These are phyloP conservation scores for Phyllosticta capitalensis DNA, from an alignment of 2,329 filamentous ascomycete genomes.

Conservation along the genomic window DNA sequence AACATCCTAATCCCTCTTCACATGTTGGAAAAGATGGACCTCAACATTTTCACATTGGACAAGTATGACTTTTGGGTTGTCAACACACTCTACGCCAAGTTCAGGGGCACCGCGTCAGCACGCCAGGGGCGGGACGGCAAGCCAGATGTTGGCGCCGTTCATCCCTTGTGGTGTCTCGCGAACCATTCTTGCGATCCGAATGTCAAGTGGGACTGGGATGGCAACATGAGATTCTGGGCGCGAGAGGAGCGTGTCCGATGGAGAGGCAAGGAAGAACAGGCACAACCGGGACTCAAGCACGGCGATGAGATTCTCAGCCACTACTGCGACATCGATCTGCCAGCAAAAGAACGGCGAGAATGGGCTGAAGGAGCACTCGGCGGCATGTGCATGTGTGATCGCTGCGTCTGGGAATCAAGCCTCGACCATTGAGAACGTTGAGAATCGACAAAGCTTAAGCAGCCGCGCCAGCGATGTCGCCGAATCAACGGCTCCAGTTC, in stretches of 20 bases:
- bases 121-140: conserved; percentile 61
- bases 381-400: conserved; percentile 75
- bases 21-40: conserved; percentile 73
- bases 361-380: conserved; percentile 85
- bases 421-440: background rate
- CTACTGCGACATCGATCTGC: conserved; percentile 79
- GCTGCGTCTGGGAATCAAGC: conserved; percentile 61
- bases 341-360: conserved; percentile 71
- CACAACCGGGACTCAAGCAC: conserved; percentile 53
- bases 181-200: conserved; percentile 97
- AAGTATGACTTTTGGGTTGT: conserved; percentile 70
- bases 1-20: conserved; percentile 68
- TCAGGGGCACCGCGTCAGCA: conserved; percentile 84
- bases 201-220: conserved; percentile 88
- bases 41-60: conserved; percentile 53
- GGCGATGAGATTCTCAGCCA: conserved; percentile 87
- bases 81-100: conserved; percentile 88
- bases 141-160: conserved; percentile 85
- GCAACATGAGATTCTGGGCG: conserved; percentile 61
- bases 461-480: background rate
- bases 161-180: conserved; percentile 91
- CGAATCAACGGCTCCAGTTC: background rate
- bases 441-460: background rate
- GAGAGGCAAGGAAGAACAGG: conserved; percentile 14
- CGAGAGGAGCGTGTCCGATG: conserved; percentile 49